phyloP scores from a whole-genome alignment of 495 filamentous ascomycete species.

The Sordaria brevicollis region DNA sequence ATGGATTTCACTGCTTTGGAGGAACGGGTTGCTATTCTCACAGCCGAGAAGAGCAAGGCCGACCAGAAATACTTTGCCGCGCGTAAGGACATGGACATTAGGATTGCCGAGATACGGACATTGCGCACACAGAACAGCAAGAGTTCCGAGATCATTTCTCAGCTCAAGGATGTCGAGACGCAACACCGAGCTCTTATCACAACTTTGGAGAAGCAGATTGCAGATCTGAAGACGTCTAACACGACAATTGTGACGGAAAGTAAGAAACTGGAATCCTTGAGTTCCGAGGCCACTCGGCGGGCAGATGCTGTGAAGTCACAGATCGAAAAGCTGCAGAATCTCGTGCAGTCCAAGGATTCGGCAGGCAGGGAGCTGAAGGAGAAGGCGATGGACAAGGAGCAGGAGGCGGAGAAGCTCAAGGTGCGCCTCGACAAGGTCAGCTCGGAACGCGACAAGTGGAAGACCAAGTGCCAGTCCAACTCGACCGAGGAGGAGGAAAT shows the following conservation, averaged over 20 bases:
- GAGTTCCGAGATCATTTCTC: slow-evolving; percentile 84
- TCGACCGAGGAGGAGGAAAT: slow-evolving; percentile 72
- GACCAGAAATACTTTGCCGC: slow-evolving; percentile 96
- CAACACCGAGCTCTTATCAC: slow-evolving; percentile 49
- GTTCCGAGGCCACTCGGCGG: slow-evolving; percentile 54
- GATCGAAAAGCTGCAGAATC: slow-evolving; percentile 59
- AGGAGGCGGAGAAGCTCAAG: slow-evolving; percentile 61
- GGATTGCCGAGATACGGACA: slow-evolving; percentile 64
- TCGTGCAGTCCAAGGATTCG: slow-evolving; percentile 65
- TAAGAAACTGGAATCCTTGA: slow-evolving; percentile 58
- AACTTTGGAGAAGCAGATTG: slow-evolving; percentile 82
- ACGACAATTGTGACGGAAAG: slow-evolving; percentile 54
- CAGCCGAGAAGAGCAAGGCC: slow-evolving; percentile 86
- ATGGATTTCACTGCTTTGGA: slow-evolving; percentile 63
- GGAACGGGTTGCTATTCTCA: slow-evolving; percentile 62
- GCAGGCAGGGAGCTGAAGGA: slow-evolving; percentile 50
- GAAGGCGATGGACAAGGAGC: slow-evolving; percentile 47
- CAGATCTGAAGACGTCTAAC: slow-evolving; percentile 68
- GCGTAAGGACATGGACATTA: slow-evolving; percentile 83
- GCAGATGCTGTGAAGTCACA: slow-evolving; percentile 68
- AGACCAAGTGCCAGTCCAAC: slow-evolving; percentile 67
- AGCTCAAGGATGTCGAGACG: slow-evolving; percentile 82
- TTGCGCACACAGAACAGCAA: slow-evolving; percentile 74
- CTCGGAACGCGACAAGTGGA: slow-evolving; percentile 72
- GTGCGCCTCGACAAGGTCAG: slow-evolving; percentile 61